These are phyloP conservation scores for Gossypium herbaceum DNA, from an alignment of 345 rosid species.

Conservation along the genomic window DNA sequence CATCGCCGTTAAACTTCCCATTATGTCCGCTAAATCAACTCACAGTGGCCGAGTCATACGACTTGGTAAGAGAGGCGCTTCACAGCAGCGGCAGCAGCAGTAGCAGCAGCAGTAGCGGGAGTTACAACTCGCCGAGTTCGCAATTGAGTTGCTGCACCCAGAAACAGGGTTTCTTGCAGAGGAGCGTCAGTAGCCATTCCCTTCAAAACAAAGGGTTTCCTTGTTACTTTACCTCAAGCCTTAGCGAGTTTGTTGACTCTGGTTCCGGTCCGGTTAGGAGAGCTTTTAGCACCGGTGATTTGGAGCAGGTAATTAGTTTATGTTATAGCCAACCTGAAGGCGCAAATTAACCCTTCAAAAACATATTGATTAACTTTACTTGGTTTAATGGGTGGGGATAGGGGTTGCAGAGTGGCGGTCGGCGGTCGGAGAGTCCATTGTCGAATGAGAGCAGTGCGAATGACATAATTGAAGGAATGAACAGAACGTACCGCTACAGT, in stretches of 20 bases:
- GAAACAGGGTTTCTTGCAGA: conserved; percentile 44
- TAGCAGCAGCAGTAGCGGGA: conserved; percentile 41
- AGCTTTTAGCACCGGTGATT: conserved; percentile 75
- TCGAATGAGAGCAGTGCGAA: conserved; percentile 65
- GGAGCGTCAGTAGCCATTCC: conserved; percentile 65
- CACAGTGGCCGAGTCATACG: conserved; percentile 16
- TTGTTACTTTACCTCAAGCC: conserved; percentile 30
- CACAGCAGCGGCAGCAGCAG: conserved; percentile 34
- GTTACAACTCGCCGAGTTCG: conserved; percentile 68
- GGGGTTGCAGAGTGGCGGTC: conserved; percentile 31
- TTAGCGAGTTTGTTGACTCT: conserved; percentile 36
- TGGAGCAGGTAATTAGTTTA: conserved; percentile 41
- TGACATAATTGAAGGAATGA: conserved; percentile 75
- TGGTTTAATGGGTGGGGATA: conserved; percentile 2
- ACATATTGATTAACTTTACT: background rate
- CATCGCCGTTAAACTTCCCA: conserved; percentile 30
- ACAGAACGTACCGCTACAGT: conserved; percentile 61
- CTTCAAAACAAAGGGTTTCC: conserved; percentile 38
- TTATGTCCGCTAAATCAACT: conserved; percentile 20
- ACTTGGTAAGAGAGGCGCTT: conserved; percentile 19
- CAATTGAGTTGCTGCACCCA: conserved; percentile 33
- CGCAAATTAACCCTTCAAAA: background rate
- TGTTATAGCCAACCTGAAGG: background rate
- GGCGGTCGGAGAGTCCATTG: conserved; percentile 50
- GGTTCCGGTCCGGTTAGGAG: conserved; percentile 54